Conservation (phyloP, 345 rosid species). For the Geranium rotundifolium region DNA sequence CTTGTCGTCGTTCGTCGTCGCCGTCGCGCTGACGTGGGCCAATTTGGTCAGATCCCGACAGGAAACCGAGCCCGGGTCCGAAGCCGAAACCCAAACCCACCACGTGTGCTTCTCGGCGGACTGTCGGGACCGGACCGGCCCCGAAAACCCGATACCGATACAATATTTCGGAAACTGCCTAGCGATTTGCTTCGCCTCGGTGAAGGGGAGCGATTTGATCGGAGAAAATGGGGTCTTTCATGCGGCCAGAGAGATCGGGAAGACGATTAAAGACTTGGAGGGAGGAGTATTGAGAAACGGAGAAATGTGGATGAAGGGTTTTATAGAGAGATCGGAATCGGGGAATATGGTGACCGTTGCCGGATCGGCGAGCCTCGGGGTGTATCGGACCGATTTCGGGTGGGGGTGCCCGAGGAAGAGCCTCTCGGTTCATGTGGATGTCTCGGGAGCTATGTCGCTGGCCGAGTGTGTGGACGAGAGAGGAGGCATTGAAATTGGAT, state of each 20-base stretch:
- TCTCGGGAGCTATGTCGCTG: background rate
- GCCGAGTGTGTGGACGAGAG: no score
- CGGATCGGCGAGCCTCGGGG: background rate
- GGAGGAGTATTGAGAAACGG: background rate
- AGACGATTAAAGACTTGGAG: background rate
- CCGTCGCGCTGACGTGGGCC: constrained; percentile 1
- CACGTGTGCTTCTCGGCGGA: constrained; percentile 2
- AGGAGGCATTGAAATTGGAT: no score
- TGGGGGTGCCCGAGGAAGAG: background rate
- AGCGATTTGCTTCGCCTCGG: background rate
- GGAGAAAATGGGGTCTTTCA: background rate
- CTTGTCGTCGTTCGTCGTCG: constrained; percentile 1
- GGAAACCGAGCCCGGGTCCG: background rate
- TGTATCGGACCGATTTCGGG: background rate
- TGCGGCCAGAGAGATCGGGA: background rate
- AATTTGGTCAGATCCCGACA: constrained; percentile 1
- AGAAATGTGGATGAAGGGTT: no score
- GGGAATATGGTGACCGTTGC: background rate
- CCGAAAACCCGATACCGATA: background rate
- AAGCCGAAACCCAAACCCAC: background rate
- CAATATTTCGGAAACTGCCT: background rate
- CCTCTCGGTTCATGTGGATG: background rate
- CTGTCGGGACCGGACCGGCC: background rate
- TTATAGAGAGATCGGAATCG: background rate
- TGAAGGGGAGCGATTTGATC: background rate